phyloP scores from a whole-genome alignment of 1,284 basidiomycete species.

The Serendipita sp. region DNA sequence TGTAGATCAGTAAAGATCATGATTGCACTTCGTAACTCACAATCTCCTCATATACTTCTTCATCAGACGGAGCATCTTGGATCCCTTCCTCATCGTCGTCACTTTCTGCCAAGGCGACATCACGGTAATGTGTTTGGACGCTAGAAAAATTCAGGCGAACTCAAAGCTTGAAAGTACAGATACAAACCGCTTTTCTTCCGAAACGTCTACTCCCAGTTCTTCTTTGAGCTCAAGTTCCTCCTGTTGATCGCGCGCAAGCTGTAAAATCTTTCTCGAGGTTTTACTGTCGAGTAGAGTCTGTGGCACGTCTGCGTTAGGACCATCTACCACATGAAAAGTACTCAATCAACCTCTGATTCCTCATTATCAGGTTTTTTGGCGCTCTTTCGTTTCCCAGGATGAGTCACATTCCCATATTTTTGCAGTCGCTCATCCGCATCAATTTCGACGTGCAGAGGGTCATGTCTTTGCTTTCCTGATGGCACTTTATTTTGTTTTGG shows the following conservation, averaged over 20 bases:
- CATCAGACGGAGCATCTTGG: conserved; percentile 27
- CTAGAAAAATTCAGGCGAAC: background rate
- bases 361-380: conserved; percentile 37
- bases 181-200: conserved; percentile 10
- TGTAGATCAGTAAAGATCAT: conserved; percentile 10
- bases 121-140: background rate
- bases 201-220: conserved; percentile 31
- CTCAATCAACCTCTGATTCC: conserved; percentile 36
- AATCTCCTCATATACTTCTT: conserved; percentile 36
- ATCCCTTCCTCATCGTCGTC: conserved; percentile 28
- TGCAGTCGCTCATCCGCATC: conserved; percentile 57
- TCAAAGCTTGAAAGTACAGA: conserved; percentile 3
- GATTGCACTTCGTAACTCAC: conserved; percentile 19
- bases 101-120: conserved; percentile 22
- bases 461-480: conserved; percentile 50
- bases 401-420: conserved; percentile 65
- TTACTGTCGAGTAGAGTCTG: conserved; percentile 58
- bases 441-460: conserved; percentile 73
- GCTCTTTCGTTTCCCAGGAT: conserved; percentile 60
- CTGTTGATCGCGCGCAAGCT: conserved; percentile 87
- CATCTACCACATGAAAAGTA: background rate
- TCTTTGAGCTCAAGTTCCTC: conserved; percentile 61
- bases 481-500: conserved; percentile 40
- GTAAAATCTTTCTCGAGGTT: conserved; percentile 79
- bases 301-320: background rate